Evolutionary conservation across 768 basidiomycete species (phyloP).

Genomic region (Calocybe cyanea): DNA sequence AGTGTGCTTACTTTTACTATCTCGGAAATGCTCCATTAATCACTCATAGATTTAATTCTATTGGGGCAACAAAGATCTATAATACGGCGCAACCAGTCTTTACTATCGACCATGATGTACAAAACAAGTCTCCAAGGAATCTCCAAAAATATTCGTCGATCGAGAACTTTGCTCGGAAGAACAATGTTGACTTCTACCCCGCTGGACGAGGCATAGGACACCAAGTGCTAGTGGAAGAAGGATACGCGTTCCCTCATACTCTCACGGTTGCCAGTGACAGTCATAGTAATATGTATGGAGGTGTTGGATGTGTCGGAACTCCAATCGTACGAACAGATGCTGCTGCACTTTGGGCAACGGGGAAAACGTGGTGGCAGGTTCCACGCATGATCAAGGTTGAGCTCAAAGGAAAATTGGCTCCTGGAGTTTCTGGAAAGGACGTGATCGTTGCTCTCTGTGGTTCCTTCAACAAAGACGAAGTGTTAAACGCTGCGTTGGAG

Average conservation of each 20-base stretch:
- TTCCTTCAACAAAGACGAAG: conserved; percentile 93
- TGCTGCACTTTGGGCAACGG: conserved; percentile 96
- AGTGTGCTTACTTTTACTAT: conserved; percentile 49
- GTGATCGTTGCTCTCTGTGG: conserved; percentile 97
- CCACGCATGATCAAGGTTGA: conserved; percentile 96
- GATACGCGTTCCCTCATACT: conserved; percentile 94
- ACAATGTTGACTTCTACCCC: conserved; percentile 92
- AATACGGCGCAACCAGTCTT: conserved; percentile 87
- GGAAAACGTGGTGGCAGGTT: conserved; percentile 99
- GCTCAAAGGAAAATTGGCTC: conserved; percentile 72
- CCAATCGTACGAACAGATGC: conserved; percentile 96
- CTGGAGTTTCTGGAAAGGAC: conserved; percentile 96
- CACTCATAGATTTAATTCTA: conserved; percentile 78
- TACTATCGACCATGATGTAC: conserved; percentile 97
- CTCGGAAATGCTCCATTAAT: conserved; percentile 4
- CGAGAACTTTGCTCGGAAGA: conserved; percentile 81
- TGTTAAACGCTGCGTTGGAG: conserved; percentile 94
- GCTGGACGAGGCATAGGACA: conserved; percentile 98
- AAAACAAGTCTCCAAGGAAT: conserved; percentile 91
- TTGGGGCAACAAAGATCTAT: conserved; percentile 82
- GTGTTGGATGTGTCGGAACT: conserved; percentile 94
- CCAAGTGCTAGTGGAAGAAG: conserved; percentile 96
- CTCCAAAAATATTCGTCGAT: conserved; percentile 89
- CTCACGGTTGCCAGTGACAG: conserved; percentile 96
- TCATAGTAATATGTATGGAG: conserved; percentile 99